These are phyloP conservation scores for Thelonectria discophora DNA, from an alignment of 2,329 filamentous ascomycete genomes.

Conservation along the genomic window DNA sequence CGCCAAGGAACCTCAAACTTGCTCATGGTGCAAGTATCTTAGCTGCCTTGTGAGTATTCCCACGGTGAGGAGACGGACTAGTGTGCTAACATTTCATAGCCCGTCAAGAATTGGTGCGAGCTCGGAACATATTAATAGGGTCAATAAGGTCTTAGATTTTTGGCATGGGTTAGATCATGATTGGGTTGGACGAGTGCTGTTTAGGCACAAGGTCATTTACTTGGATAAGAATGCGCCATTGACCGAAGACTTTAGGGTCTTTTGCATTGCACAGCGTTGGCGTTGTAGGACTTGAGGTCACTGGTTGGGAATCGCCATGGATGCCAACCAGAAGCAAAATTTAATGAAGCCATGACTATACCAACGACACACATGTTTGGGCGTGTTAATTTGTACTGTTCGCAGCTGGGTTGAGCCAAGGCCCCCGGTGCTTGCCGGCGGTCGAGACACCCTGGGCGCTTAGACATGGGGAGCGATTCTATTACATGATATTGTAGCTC, in stretches of 20 bases:
- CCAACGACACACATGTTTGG: slow-evolving; percentile 14
- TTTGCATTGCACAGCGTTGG: slow-evolving; percentile 47
- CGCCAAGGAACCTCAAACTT: slow-evolving; percentile 70
- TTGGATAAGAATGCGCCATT: slow-evolving; percentile 25
- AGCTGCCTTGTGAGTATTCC: slow-evolving; percentile 82
- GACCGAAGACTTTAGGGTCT: slow-evolving; percentile 24
- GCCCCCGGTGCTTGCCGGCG: not conserved
- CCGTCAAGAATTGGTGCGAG: slow-evolving; percentile 74
- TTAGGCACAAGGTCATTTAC: slow-evolving; percentile 13
- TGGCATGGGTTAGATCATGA: slow-evolving; percentile 6
- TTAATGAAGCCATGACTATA: slow-evolving; percentile 30
- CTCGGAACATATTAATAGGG: slow-evolving; percentile 49
- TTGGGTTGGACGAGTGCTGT: slow-evolving; percentile 1
- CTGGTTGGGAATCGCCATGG: slow-evolving; percentile 21
- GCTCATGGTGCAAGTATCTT: slow-evolving; percentile 93
- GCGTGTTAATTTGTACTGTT: slow-evolving; percentile 4
- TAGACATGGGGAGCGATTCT: slow-evolving; percentile 28
- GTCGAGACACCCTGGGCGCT: slow-evolving; percentile 8
- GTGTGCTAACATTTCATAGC: slow-evolving; percentile 52
- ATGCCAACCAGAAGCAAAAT: slow-evolving; percentile 14
- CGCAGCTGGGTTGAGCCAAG: not conserved
- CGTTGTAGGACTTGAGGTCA: slow-evolving; percentile 39
- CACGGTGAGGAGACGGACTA: not conserved
- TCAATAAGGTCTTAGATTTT: not conserved
- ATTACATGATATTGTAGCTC: slow-evolving; percentile 42